phyloP scores from a whole-genome alignment of 176 grass and related monocot species.

The Oryza nivara region DNA sequence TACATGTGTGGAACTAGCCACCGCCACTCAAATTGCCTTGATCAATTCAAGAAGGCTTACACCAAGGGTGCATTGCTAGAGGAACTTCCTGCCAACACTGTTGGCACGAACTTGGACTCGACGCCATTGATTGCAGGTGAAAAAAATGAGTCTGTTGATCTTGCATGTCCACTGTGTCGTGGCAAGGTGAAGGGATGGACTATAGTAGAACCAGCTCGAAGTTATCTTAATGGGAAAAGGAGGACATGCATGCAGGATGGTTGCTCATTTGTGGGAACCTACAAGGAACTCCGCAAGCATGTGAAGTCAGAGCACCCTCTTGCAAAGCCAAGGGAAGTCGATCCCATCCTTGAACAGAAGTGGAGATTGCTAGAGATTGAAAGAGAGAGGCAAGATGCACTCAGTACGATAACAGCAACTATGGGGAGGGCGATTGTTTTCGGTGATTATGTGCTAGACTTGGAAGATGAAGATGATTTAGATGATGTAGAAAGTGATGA shows the following conservation, averaged over 20 bases:
- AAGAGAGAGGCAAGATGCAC: slow-evolving; percentile 84
- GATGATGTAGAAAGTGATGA: slow-evolving; percentile 65
- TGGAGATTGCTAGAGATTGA: slow-evolving; percentile 89
- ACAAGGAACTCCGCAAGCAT: slow-evolving; percentile 92
- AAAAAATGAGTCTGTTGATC: slow-evolving; percentile 61
- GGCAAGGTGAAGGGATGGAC: slow-evolving; percentile 98
- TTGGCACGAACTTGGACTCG: slow-evolving; percentile 35
- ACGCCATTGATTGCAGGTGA: slow-evolving; percentile 39
- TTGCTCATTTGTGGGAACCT: slow-evolving; percentile 82
- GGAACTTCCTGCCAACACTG: slow-evolving; percentile 41
- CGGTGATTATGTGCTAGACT: slow-evolving; percentile 81
- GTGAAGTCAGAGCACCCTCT: slow-evolving; percentile 82
- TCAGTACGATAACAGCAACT: slow-evolving; percentile 83
- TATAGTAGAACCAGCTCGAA: slow-evolving; percentile 81
- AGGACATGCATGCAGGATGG: slow-evolving; percentile 95
- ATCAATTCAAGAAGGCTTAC: slow-evolving; percentile 95
- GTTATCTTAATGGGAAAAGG: slow-evolving; percentile 82
- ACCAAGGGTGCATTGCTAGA: slow-evolving; percentile 65
- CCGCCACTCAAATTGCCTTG: slow-evolving; percentile 90
- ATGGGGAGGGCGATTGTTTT: slow-evolving; percentile 86
- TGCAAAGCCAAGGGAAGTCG: slow-evolving; percentile 77
- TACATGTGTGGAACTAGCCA: slow-evolving; percentile 97
- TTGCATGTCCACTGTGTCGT: slow-evolving; percentile 90
- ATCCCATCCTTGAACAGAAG: slow-evolving; percentile 81
- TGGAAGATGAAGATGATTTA: slow-evolving; percentile 53